phyloP scores from a whole-genome alignment of 148 eudicot genomes.

The Fagopyrum homotropicum region DNA sequence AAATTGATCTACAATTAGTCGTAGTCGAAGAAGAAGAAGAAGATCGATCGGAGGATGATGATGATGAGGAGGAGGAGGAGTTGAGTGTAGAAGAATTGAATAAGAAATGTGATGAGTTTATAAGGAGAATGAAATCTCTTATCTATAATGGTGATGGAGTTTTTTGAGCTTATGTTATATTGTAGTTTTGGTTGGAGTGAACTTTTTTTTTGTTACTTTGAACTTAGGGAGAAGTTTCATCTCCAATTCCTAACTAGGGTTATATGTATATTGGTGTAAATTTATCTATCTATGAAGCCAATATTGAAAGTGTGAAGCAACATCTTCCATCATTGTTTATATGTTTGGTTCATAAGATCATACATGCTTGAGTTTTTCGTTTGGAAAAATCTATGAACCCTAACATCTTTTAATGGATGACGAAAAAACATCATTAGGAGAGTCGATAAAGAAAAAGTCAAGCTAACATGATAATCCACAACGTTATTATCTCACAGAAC shows the following conservation, averaged over 20 bases:
- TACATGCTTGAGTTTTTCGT: neutral
- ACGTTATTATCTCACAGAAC: no score
- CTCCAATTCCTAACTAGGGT: neutral
- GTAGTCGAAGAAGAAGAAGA: neutral
- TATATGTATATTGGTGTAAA: neutral
- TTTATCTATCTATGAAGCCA: neutral
- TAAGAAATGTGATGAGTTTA: conserved; percentile 14
- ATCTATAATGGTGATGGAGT: neutral
- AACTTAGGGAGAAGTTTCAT: neutral
- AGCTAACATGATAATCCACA: no score
- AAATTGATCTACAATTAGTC: neutral
- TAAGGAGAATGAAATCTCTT: conserved; percentile 1
- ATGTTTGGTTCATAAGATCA: neutral
- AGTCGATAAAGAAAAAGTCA: no score
- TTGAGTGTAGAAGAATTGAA: conserved; percentile 13
- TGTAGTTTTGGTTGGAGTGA: neutral
- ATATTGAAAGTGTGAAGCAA: neutral
- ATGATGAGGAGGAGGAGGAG: neutral
- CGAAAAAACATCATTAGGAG: no score
- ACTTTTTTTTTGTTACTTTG: neutral
- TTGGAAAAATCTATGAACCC: no score
- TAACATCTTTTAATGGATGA: no score
- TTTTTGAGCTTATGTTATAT: neutral
- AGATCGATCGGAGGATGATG: neutral
- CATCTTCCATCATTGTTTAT: neutral